Conservation (phyloP, 345 rosid species). For the Zanthoxylum bungeanum region DNA sequence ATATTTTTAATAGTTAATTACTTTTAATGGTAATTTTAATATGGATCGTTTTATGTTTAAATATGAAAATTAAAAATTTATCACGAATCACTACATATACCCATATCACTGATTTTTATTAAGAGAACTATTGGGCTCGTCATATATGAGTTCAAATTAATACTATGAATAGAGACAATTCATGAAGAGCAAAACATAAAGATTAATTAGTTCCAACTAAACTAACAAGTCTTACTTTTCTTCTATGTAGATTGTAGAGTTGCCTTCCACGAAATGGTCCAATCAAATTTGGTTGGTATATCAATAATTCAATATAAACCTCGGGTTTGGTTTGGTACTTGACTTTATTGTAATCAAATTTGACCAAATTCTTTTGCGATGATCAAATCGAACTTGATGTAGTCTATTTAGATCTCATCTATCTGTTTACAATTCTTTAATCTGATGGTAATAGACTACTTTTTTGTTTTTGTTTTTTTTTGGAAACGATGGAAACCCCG, state of each 20-base stretch:
- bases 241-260: neutral
- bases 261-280: neutral
- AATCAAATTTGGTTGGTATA: conserved; percentile 6
- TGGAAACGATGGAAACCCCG: too few species aligned
- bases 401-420: neutral
- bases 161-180: neutral
- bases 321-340: neutral
- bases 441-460: too few species aligned
- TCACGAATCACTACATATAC: too few species aligned
- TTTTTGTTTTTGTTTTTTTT: too few species aligned
- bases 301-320: neutral
- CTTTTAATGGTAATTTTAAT: too few species aligned
- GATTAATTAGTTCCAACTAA: neutral
- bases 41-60: too few species aligned
- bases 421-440: neutral
- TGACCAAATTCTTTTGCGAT: neutral
- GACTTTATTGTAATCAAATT: neutral
- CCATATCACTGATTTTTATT: too few species aligned
- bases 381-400: conserved; percentile 5
- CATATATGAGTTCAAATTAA: neutral
- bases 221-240: neutral
- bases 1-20: too few species aligned
- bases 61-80: too few species aligned
- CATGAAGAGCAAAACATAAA: neutral
- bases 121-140: neutral